Base-by-base conservation (phyloP, 495 filamentous ascomycete genomes). In the Hypomontagnella monticulosa region DNA sequence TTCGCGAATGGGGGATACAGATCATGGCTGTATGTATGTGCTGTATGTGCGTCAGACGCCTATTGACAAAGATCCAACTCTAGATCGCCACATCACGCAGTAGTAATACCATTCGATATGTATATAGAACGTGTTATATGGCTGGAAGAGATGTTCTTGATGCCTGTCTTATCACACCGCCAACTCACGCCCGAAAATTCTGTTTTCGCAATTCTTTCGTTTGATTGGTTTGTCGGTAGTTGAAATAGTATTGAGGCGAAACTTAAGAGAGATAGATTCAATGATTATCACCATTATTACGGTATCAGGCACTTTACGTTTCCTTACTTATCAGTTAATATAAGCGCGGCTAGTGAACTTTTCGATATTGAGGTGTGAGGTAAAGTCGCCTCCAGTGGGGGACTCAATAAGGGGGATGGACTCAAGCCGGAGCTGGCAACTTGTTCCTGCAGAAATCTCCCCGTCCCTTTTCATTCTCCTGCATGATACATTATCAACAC, bases 401-500 rank as follows among this genome's bases (percentile, higher is more conserved):
- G 30, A 38, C 23, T 16, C 14, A 56, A 67, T 51, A 56, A 53
- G 43, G 52, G 43, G 38, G 47, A 11, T 32, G 23, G 32, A 42
- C 30, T 33, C 42, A 34, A 30, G 20, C 23, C 32, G 46, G 46
- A 52, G 16, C 18, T 46, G 23, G 43, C 42, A 40, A 58, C 16
- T 41, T 43, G 65, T 68, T 68, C 65, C 65, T 68, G 65, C 65
- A 68, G 66, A 60, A 51, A 60, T 56, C 38, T 63, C 33, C 59
- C 65, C 34, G 41, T 10, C 27, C 10, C 52, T 50, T 58, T 62
- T 32, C 60, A 37, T 60, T 55, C 65, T 69, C 66, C 66, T 69
- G 66, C 66, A 63, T 69, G 18, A 60, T 63, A 69, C 66, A 63
- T 69, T 63, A 63, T 69, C 66, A 69, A 36, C 55, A 53, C 20